A percentile compares a stretch with the other conserved stretches of the same genome.
These are phyloP conservation scores for Ogataea trehaloabstinens DNA, from an alignment of 805 yeast genomes.

Conservation along the genomic window DNA sequence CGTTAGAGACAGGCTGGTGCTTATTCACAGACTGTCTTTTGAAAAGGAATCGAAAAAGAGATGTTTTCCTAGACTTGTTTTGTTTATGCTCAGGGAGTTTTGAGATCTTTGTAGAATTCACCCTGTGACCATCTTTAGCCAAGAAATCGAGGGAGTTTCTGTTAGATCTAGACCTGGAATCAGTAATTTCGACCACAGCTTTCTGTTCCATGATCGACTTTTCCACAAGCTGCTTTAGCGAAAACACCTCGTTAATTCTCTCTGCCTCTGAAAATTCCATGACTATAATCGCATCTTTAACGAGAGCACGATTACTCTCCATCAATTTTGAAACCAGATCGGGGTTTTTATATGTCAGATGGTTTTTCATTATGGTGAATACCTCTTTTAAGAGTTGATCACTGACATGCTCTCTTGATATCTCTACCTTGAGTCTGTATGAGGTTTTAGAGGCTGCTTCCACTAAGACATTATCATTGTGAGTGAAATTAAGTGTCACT, in stretches of 20 bases:
- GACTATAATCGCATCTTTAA: slow-evolving; percentile 13
- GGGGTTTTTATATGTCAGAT: slow-evolving; percentile 35
- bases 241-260: slow-evolving; percentile 5
- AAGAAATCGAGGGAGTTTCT: slow-evolving; percentile 23
- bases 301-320: slow-evolving; percentile 26
- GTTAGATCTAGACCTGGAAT: slow-evolving; percentile 13
- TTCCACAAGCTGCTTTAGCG: slow-evolving; percentile 8
- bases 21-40: neutral
- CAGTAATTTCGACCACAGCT: slow-evolving; percentile 8
- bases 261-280: slow-evolving; percentile 10
- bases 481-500: slow-evolving; percentile 22
- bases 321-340: slow-evolving; percentile 27
- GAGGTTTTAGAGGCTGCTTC: slow-evolving; percentile 19
- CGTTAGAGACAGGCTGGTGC: neutral
- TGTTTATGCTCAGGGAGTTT: slow-evolving; percentile 2
- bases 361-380: slow-evolving; percentile 33
- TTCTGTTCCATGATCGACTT: slow-evolving; percentile 7
- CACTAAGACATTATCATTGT: slow-evolving; percentile 20
- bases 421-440: slow-evolving; percentile 20
- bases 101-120: slow-evolving; percentile 24
- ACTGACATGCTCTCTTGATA: slow-evolving; percentile 32
- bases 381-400: slow-evolving; percentile 37
- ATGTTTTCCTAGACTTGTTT: neutral
- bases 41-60: neutral
- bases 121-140: slow-evolving; percentile 7